These are phyloP conservation scores for Phragmites australis DNA, from an alignment of 176 grass and related monocot species.

Conservation along the genomic window DNA sequence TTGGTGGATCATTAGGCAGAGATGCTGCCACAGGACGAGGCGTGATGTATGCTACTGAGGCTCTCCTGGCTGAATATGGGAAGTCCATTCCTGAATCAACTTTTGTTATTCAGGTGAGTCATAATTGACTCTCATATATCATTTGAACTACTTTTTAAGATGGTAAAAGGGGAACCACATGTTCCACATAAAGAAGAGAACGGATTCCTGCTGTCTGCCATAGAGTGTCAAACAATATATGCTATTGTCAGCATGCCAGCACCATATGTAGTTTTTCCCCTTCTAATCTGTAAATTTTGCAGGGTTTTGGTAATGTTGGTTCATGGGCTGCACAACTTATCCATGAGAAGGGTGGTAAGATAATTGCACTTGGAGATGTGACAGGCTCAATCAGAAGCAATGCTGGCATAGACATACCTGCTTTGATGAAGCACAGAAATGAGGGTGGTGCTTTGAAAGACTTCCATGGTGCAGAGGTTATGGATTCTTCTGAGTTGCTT, in stretches of 20 bases:
- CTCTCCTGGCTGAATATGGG: constrained; percentile 80
- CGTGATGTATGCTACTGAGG: constrained; percentile 76
- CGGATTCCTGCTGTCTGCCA: not conserved
- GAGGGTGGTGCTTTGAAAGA: constrained; percentile 64
- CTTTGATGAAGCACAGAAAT: constrained; percentile 62
- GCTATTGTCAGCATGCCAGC: not conserved
- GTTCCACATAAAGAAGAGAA: not conserved
- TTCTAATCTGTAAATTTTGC: constrained; percentile 19
- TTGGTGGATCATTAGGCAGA: constrained; percentile 90
- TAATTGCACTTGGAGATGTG: constrained; percentile 87
- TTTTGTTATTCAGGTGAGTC: constrained; percentile 83
- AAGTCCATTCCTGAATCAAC: constrained; percentile 80
- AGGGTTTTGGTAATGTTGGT: constrained; percentile 98
- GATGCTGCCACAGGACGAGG: constrained; percentile 95
- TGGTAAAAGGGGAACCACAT: not conserved
- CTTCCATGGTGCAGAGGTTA: constrained; percentile 60
- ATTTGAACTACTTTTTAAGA: not conserved
- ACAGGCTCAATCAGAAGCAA: constrained; percentile 70
- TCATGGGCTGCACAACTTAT: constrained; percentile 87
- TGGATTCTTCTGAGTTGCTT: constrained; percentile 69
- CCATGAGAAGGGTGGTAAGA: constrained; percentile 85
- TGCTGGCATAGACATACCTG: constrained; percentile 73
- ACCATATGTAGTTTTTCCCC: not conserved
- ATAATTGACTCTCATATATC: not conserved
- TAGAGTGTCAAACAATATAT: not conserved